phyloP scores from a whole-genome alignment of 2,329 filamentous ascomycete genomes.

The Talaromyces sp. region DNA sequence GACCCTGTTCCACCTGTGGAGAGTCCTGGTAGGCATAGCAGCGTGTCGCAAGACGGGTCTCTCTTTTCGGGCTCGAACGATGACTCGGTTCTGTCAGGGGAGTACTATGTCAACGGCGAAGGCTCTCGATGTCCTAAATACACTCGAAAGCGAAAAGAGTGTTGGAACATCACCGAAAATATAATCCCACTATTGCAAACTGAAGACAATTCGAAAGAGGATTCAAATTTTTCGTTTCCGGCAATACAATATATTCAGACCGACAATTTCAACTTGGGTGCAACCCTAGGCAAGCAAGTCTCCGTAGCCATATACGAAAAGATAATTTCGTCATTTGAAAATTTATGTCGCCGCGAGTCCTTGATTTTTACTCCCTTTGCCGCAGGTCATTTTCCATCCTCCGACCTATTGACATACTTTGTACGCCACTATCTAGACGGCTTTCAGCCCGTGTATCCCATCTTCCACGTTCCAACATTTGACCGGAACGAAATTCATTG shows the following conservation, averaged over 20 bases:
- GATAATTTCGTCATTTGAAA: conserved; percentile 24
- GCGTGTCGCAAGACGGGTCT: conserved; percentile 18
- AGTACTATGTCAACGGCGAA: conserved; percentile 24
- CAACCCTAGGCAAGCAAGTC: conserved; percentile 14
- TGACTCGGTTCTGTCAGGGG: conserved; percentile 18
- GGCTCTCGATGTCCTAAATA: conserved; percentile 21
- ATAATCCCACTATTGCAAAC: conserved; percentile 7
- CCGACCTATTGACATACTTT: conserved; percentile 22
- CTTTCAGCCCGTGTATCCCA: conserved; percentile 36
- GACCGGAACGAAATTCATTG: conserved; percentile 31
- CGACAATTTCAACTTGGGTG: conserved; percentile 15
- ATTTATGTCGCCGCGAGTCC: conserved; percentile 25
- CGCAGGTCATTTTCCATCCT: conserved; percentile 22
- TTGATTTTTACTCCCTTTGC: conserved; percentile 27
- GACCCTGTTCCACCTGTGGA: conserved; percentile 12
- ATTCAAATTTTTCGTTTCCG: conserved; percentile 11
- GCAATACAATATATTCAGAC: conserved; percentile 15
- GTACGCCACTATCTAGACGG: conserved; percentile 32
- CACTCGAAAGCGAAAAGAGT: conserved; percentile 16
- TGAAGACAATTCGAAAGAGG: background rate
- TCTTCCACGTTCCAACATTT: conserved; percentile 34
- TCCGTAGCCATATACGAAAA: conserved; percentile 21
- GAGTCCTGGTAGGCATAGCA: conserved; percentile 17
- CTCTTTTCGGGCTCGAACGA: conserved; percentile 15
- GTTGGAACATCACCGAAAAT: conserved; percentile 9